Evolutionary conservation across 179 eudicot species (phyloP).

Genomic region (Gypsophila paniculata): DNA sequence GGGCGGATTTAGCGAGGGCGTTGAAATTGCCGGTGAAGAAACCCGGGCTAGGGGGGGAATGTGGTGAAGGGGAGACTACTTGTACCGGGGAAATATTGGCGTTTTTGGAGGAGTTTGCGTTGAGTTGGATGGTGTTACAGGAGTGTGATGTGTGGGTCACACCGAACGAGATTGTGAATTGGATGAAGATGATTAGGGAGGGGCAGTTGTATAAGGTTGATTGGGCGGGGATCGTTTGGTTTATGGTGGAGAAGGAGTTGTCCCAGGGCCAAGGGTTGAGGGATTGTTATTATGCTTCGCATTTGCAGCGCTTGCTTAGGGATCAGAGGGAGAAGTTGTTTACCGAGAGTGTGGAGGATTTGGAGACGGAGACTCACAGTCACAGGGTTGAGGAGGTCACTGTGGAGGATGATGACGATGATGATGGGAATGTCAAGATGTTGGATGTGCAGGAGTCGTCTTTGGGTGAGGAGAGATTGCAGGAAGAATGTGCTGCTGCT

Average conservation of each 20-base stretch:
- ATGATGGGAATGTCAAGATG: slow-evolving; percentile 36
- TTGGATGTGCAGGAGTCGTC: slow-evolving; percentile 24
- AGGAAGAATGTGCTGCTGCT: slow-evolving; percentile 31
- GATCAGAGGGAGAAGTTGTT: slow-evolving; percentile 42
- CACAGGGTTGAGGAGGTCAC: slow-evolving; percentile 14
- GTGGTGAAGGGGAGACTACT: slow-evolving; percentile 34
- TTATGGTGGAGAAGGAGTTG: slow-evolving; percentile 87
- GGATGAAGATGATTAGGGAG: slow-evolving; percentile 51
- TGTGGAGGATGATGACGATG: slow-evolving; percentile 36
- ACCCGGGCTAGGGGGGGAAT: slow-evolving; percentile 27
- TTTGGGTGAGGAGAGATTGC: slow-evolving; percentile 18
- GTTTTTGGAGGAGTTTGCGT: slow-evolving; percentile 59
- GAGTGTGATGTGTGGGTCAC: slow-evolving; percentile 58
- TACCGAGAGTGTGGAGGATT: slow-evolving; percentile 8
- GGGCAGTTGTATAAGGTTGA: slow-evolving; percentile 73
- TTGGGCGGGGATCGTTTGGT: slow-evolving; percentile 85
- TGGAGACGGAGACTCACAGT: slow-evolving; percentile 9
- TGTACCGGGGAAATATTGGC: slow-evolving; percentile 43
- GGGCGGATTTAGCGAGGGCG: slow-evolving; percentile 63
- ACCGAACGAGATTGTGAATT: slow-evolving; percentile 53
- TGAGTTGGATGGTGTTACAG: slow-evolving; percentile 74
- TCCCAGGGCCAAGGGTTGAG: slow-evolving; percentile 39
- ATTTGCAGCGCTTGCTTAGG: slow-evolving; percentile 74
- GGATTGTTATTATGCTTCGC: slow-evolving; percentile 76
- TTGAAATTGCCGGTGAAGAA: slow-evolving; percentile 52